Base-by-base conservation (phyloP, 1,284 basidiomycete species). In the Trichosporon sp. region DNA sequence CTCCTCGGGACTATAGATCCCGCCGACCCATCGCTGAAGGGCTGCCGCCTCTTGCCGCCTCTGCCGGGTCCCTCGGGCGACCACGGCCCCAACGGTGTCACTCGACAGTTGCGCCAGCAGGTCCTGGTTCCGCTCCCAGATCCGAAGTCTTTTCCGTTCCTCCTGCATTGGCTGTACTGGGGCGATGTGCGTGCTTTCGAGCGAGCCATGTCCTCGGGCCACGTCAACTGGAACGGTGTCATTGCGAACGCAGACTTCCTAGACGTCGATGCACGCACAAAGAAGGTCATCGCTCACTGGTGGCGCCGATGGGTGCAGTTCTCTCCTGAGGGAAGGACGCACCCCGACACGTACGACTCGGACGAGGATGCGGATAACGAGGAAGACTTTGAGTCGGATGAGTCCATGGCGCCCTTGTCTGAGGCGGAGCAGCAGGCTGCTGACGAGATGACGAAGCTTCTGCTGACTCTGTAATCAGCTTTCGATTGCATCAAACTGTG, bases 81-180 rank as follows among this genome's bases (percentile, higher is more conserved):
- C 46, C 16, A 4, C 3, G 49, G 10, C 49, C 14, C 49, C 27
- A 56, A 58, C 25, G 58, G 40, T 16, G 10, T 21, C 4, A 4
- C 11, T 10, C 40, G 40, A 10, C 40, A 21, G 16, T 9, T 44
- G 19, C 40, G 40, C 19, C 40, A n/a, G n/a, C n/a, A 44, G 19
- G 40, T 80, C 16, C 78, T 73, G 62, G 65, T 80, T 10, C 78
- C 79, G 1, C 49, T 81, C 0, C 80, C 80, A 3, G 80, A 81
- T 65, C 77, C 78, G 0, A 62, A 62, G 2, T 75, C 74, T 19
- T 78, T 81, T 61, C 74, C 71, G 9, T 73, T 80, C 23, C 63
- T 81, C 19, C 62, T 79, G 6, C 78, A 81, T 60, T 80, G 74
- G 74, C 62, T 81, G 52, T 81, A 81, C 68, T 81, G 78, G 78